Percentiles rank a stretch among this genome's conserved stretches.
These are phyloP conservation scores for Tylopilus orsonianus DNA, from an alignment of 1,284 basidiomycete genomes.

Conservation along the genomic window DNA sequence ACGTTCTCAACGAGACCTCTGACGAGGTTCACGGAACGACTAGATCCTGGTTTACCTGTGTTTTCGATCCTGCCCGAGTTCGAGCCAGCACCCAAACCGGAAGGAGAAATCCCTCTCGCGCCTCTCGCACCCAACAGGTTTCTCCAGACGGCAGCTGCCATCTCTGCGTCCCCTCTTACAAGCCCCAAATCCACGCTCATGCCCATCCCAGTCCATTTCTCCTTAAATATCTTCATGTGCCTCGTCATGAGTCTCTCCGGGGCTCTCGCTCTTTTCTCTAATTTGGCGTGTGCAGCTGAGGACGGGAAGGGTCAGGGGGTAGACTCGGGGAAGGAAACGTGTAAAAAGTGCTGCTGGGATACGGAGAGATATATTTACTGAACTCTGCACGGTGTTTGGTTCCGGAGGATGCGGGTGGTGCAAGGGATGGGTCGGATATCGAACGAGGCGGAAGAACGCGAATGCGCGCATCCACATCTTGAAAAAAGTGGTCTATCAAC, in stretches of 20 bases:
- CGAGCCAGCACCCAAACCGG: slow-evolving; percentile 2
- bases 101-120: slow-evolving; percentile 59
- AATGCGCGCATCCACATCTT: slow-evolving; percentile 91
- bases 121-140: slow-evolving; percentile 85
- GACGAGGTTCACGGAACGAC: slow-evolving; percentile 65
- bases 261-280: slow-evolving; percentile 47
- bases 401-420: slow-evolving; percentile 40
- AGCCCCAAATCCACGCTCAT: slow-evolving; percentile 83
- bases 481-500: slow-evolving; percentile 94
- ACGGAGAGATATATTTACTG: slow-evolving; percentile 24
- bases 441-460: slow-evolving; percentile 43
- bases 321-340: slow-evolving; percentile 42
- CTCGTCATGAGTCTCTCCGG: slow-evolving; percentile 82
- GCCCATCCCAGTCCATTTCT: slow-evolving; percentile 88
- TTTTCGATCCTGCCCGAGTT: neutral
- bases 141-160: slow-evolving; percentile 90
- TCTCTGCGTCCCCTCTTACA: slow-evolving; percentile 70
- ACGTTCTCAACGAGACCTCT: slow-evolving; percentile 60
- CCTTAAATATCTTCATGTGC: slow-evolving; percentile 90
- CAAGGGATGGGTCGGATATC: slow-evolving; percentile 18
- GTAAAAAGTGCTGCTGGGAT: slow-evolving; percentile 47
- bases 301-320: slow-evolving; percentile 24
- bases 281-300: slow-evolving; percentile 25
- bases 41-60: slow-evolving; percentile 34
- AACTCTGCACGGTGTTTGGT: slow-evolving; percentile 10